These are phyloP conservation scores for Botryobasidium botryosum DNA, from an alignment of 768 basidiomycete genomes.

Conservation along the genomic window DNA sequence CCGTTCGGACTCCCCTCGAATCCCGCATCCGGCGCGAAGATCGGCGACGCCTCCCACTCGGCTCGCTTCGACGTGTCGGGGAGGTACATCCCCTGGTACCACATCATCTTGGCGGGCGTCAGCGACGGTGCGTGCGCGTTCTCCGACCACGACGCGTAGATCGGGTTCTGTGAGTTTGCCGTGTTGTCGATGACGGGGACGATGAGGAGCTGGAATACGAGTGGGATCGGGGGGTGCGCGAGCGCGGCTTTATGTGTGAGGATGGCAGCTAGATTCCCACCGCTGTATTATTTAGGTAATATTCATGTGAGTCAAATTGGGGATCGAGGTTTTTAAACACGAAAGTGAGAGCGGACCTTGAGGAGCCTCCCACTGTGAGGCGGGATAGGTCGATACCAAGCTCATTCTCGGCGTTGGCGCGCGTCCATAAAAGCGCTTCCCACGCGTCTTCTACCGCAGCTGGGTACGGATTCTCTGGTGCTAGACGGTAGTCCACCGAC, in stretches of 20 bases:
- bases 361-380: constrained; percentile 58
- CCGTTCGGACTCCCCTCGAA: constrained; percentile 35
- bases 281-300: constrained; percentile 24
- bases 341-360: constrained; percentile 14
- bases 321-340: background rate
- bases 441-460: constrained; percentile 53
- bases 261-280: constrained; percentile 53
- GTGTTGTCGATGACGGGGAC: constrained; percentile 66
- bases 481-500: constrained; percentile 54
- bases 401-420: constrained; percentile 28
- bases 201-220: constrained; percentile 45
- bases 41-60: constrained; percentile 54
- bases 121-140: constrained; percentile 45
- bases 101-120: constrained; percentile 44
- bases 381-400: constrained; percentile 34
- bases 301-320: background rate
- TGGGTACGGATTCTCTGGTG: constrained; percentile 54
- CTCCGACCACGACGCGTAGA: constrained; percentile 35
- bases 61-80: constrained; percentile 41
- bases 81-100: constrained; percentile 56
- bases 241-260: constrained; percentile 44
- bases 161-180: constrained; percentile 24
- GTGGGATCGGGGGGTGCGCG: constrained; percentile 30
- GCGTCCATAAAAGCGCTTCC: constrained; percentile 48
- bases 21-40: constrained; percentile 44